Base-by-base conservation (phyloP, 306 rosid genomes). In the Prunus padus region DNA sequence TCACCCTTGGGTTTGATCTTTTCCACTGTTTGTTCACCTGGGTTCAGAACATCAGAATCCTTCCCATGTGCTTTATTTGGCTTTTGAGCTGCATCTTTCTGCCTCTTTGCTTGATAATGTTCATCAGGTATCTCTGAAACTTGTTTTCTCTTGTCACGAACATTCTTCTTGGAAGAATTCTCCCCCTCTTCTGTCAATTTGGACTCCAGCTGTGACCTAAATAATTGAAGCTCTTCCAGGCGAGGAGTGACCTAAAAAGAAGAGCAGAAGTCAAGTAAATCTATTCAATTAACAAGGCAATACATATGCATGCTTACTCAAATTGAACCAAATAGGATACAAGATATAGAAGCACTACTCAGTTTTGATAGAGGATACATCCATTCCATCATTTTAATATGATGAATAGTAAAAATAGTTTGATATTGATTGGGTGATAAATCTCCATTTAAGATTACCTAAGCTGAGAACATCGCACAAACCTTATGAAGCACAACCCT, bases 111-210 rank as follows among this genome's bases (percentile, higher is more conserved):
- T 7, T 90, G 85, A 84, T 81, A 68, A 69, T 85, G 88, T 47
- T 82, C 84, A 60, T 82, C 82, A 49, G 73, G 65, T 55, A 76
- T 63, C 64, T 84, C 91, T 23, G 95, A 74, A 62, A 80, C 87
- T 75, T 77, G 59, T 89, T 84, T 92, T 87, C 97, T 87, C 88
- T 95, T 95, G 40, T 88, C 91, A 67, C 80, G 86, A 26, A 75
- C 77, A 77, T 65, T 88, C 85, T 84, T 88, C 82, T 83, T 87
- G 47, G 70, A 61, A 81, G 82, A 50, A 72, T 51, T 85, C 60
- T 88, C 93, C 76, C 75, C 87, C 79, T 87, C 95, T 47, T 85
- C 92, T 25, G 72, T 83, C 30, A 84, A 56, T 79, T 87, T 89
- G 73, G 88, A 77, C 60, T 90, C 97, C 84, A 85, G 89, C 65